These are phyloP conservation scores for Vigna nakashimae DNA, from an alignment of 306 rosid genomes.

Conservation along the genomic window DNA sequence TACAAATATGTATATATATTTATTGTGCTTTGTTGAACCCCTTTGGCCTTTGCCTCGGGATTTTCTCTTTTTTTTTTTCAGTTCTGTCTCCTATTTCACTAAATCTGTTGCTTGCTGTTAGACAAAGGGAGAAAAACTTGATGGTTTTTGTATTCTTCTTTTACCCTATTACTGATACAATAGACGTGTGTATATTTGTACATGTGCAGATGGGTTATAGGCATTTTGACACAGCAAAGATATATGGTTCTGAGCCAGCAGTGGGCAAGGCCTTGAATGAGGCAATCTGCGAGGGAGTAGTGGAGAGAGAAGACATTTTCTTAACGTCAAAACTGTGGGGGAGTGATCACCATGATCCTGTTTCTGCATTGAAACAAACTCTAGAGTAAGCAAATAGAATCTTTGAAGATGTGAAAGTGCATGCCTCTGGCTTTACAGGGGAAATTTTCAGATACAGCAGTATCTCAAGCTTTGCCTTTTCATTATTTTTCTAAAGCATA, in stretches of 20 bases:
- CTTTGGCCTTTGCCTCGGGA: neutral
- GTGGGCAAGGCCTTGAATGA: constrained; percentile 68
- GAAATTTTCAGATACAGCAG: neutral
- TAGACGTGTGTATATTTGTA: neutral
- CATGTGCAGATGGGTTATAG: constrained; percentile 80
- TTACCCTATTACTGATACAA: neutral
- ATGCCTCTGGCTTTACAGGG: neutral
- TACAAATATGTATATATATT: neutral
- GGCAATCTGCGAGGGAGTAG: constrained; percentile 53
- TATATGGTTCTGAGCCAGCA: constrained; percentile 86
- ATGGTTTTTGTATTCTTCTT: neutral
- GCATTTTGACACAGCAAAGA: constrained; percentile 90
- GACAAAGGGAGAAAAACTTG: neutral
- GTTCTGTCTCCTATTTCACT: neutral
- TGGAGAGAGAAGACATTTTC: constrained; percentile 72
- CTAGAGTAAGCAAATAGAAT: constrained; percentile 56
- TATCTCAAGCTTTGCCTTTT: neutral
- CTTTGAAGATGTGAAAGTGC: neutral
- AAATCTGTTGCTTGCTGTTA: neutral
- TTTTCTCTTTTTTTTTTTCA: neutral
- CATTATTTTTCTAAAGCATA: constrained; percentile 8
- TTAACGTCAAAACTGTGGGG: constrained; percentile 93
- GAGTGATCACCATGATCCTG: constrained; percentile 92
- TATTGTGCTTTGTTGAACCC: neutral
- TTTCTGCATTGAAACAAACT: constrained; percentile 74